Evolutionary conservation across 2,329 filamentous ascomycete genomes (phyloP).

Genomic region (Neobulgaria alba): DNA sequence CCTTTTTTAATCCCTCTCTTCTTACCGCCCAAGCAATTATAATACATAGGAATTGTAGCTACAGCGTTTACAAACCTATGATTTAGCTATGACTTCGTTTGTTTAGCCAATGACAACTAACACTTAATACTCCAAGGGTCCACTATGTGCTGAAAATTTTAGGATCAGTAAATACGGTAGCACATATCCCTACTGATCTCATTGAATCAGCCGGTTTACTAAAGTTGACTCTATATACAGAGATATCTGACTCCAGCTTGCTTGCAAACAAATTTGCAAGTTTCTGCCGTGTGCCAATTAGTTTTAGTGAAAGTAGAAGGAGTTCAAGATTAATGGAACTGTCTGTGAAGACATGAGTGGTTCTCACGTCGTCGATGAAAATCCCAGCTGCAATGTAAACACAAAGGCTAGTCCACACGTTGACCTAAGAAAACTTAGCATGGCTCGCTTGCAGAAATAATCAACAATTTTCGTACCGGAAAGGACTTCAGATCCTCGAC

Average conservation of each 20-base stretch:
- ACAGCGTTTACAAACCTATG: too few relatives aligned
- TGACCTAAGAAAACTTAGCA: conserved; percentile 44
- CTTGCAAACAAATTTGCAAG: conserved; percentile 79
- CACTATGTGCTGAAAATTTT: too few relatives aligned
- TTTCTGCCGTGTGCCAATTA: conserved; percentile 62
- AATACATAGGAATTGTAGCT: too few relatives aligned
- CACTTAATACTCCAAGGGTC: too few relatives aligned
- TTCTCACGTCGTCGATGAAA: conserved; percentile 67
- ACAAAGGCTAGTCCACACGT: conserved; percentile 71
- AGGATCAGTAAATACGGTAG: too few relatives aligned
- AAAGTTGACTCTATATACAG: too few relatives aligned
- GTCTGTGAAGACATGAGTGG: conserved; percentile 10
- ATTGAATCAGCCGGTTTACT: too few relatives aligned
- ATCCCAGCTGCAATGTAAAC: conserved; percentile 80
- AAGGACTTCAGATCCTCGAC: conserved; percentile 62
- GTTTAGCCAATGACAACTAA: too few relatives aligned
- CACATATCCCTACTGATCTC: too few relatives aligned
- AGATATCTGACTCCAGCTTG: conserved; percentile 76
- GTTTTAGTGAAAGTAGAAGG: conserved; percentile 68
- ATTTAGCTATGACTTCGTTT: too few relatives aligned
- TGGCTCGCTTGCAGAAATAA: not conserved
- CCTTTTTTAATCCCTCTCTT: too few relatives aligned
- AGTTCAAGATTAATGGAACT: conserved; percentile 55
- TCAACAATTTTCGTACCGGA: conserved; percentile 46
- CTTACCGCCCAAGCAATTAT: too few relatives aligned